These are phyloP conservation scores for Scytalidium sp. DNA, from an alignment of 2,329 filamentous ascomycete species.

Conservation along the genomic window DNA sequence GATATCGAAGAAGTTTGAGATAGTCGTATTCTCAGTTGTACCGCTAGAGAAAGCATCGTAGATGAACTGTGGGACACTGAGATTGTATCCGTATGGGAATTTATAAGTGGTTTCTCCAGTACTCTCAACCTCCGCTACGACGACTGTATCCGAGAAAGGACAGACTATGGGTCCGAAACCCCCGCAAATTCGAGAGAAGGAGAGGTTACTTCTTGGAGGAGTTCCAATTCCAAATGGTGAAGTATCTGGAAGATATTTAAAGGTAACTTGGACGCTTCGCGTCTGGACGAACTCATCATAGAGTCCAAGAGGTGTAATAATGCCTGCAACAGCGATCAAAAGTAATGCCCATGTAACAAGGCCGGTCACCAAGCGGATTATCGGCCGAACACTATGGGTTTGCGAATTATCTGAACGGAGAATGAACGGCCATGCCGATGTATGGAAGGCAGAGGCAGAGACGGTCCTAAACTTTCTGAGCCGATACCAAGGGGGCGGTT, in stretches of 20 bases:
- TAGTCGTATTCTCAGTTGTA: slow-evolving; percentile 20
- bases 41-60: slow-evolving; percentile 37
- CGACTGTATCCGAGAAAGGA: slow-evolving; percentile 19
- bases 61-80: slow-evolving; percentile 29
- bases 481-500: too few species aligned
- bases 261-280: slow-evolving; percentile 18
- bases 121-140: background rate
- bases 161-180: slow-evolving; percentile 15
- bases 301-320: slow-evolving; percentile 44
- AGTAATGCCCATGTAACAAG: slow-evolving; percentile 25
- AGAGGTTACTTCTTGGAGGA: slow-evolving; percentile 27
- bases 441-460: too few species aligned
- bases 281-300: slow-evolving; percentile 33
- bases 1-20: slow-evolving; percentile 43
- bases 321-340: slow-evolving; percentile 36
- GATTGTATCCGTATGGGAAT: slow-evolving; percentile 16
- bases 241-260: slow-evolving; percentile 35
- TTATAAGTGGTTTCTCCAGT: slow-evolving; percentile 16
- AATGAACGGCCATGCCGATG: slow-evolving; percentile 40
- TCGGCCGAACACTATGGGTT: slow-evolving; percentile 27
- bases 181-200: slow-evolving; percentile 31
- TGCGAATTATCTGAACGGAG: slow-evolving; percentile 35
- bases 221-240: slow-evolving; percentile 39
- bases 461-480: too few species aligned
- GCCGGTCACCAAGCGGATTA: slow-evolving; percentile 22